Base-by-base conservation (phyloP, 495 filamentous ascomycete species). In the Astrothelium subdiscretum region DNA sequence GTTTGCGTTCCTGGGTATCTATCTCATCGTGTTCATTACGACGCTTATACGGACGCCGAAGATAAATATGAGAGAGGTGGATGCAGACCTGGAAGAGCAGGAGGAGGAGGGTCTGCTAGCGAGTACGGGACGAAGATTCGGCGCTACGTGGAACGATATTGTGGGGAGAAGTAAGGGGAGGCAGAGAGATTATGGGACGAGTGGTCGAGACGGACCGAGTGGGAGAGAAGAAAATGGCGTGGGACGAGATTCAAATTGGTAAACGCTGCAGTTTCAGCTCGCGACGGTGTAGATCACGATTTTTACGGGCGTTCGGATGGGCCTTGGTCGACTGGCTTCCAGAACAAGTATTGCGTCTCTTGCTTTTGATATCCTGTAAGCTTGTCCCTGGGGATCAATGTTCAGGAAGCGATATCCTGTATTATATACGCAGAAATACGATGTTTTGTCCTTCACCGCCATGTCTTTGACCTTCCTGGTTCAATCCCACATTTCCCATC, bases 31-130 rank as follows among this genome's bases (percentile, higher is more conserved):
- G 31, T 85, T 92, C 64, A 43, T 89, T 35, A 86, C 84, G 1
- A 83, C 86, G 1, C 74, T 97, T 0, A 83, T 98, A 76, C 83
- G 88, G 31, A 86, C 90, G 10, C 91, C 92, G 1, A 84, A 80
- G 68, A 70, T 95, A 32, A 79, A 95, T 66, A 78, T 89, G 58
- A 82, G 79, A 52, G 83, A 90, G 71, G 67, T 91, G 10, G 90
- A 96, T 65, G 89, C 91, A 63, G 92, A 97, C 74, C 85, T 89
- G 22, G 89, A 96, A 77, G 89, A 85, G n/a, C 92, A 90, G 13
- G 94, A 97, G 68, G 94, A 98, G 72, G 94, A 98, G 75, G 89
- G 90, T 2, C 74, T 98, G 61, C 76, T 98, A 32, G 88, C 88
- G 2, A 88, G 82, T 65, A 92, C 89, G 4, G 85, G 90, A 2